A percentile compares a stretch with the other conserved stretches of the same genome.
Conservation (phyloP, 495 filamentous ascomycete species). For the Letharia lupina region DNA sequence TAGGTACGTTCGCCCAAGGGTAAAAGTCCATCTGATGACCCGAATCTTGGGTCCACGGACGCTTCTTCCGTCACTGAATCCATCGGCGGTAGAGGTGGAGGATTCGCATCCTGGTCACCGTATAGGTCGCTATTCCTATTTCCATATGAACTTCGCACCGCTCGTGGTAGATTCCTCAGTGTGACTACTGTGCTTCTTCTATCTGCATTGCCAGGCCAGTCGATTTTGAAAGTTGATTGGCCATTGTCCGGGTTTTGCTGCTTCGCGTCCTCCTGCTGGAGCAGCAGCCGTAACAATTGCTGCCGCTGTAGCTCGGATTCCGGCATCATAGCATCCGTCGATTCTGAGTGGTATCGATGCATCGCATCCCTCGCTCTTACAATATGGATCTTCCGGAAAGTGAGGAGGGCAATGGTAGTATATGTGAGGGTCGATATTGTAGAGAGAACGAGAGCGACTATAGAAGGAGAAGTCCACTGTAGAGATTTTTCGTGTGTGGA, state of each 20-base stretch:
- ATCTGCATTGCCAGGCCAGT: conserved; percentile 14
- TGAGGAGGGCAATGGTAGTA: conserved; percentile 18
- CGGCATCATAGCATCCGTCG: conserved; percentile 19
- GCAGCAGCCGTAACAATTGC: conserved; percentile 23
- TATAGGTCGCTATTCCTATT: conserved; percentile 10
- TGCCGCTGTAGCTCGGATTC: conserved; percentile 26
- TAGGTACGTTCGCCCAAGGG: conserved; percentile 6
- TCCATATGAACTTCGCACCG: conserved; percentile 6
- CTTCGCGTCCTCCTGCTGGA: conserved; percentile 17
- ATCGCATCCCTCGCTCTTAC: conserved; percentile 24
- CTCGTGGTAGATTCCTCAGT: conserved; percentile 11
- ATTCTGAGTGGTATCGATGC: conserved; percentile 19
- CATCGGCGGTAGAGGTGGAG: conserved; percentile 8
- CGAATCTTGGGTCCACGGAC: conserved; percentile 3
- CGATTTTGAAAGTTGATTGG: conserved; percentile 20
- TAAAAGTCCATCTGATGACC: background rate
- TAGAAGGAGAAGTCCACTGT: conserved; percentile 7
- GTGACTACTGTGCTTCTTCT: conserved; percentile 16
- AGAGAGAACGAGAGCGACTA: conserved; percentile 19
- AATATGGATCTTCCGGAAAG: conserved; percentile 24
- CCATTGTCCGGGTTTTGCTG: conserved; percentile 13
- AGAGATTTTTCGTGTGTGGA: conserved; percentile 9
- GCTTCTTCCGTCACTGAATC: conserved; percentile 6
- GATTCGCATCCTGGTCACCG: conserved; percentile 4
- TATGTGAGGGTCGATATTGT: conserved; percentile 18